These are phyloP conservation scores for Aspergillus udagawae DNA, from an alignment of 2,329 filamentous ascomycete genomes.

Conservation along the genomic window DNA sequence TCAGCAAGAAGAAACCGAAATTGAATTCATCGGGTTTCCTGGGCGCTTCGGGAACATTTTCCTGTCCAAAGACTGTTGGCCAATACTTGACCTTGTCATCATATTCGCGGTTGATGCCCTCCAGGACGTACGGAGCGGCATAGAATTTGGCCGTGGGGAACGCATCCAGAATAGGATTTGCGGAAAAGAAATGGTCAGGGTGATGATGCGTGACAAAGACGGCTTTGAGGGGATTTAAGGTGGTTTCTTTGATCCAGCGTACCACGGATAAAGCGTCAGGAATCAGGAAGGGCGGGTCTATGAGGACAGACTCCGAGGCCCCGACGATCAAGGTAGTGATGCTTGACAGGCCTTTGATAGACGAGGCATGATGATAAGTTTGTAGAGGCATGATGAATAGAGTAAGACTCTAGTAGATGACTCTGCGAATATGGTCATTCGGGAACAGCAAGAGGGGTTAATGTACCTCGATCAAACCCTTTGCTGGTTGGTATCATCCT, in stretches of 20 bases:
- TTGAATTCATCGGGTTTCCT: conserved; percentile 23
- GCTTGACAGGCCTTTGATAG: conserved; percentile 24
- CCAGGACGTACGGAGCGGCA: conserved; percentile 25
- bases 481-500: too few species aligned
- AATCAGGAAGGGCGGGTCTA: conserved; percentile 32
- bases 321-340: conserved; percentile 26
- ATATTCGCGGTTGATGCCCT: conserved; percentile 32
- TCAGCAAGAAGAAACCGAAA: conserved; percentile 26
- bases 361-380: conserved; percentile 14
- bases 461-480: neutral
- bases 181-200: conserved; percentile 32
- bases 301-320: conserved; percentile 14
- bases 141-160: conserved; percentile 20
- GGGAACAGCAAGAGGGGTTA: neutral
- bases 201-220: conserved; percentile 35
- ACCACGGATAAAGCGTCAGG: conserved; percentile 26
- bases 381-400: conserved; percentile 4
- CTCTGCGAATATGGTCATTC: neutral
- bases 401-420: neutral
- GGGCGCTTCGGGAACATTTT: conserved; percentile 24
- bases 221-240: conserved; percentile 20
- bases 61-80: conserved; percentile 23
- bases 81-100: conserved; percentile 31
- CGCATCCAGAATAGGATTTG: conserved; percentile 28
- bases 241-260: conserved; percentile 23